A percentile compares a stretch with the other conserved stretches of the same genome.
phyloP scores from a whole-genome alignment of 306 rosid genomes.

The Lathyrus oleraceus region DNA sequence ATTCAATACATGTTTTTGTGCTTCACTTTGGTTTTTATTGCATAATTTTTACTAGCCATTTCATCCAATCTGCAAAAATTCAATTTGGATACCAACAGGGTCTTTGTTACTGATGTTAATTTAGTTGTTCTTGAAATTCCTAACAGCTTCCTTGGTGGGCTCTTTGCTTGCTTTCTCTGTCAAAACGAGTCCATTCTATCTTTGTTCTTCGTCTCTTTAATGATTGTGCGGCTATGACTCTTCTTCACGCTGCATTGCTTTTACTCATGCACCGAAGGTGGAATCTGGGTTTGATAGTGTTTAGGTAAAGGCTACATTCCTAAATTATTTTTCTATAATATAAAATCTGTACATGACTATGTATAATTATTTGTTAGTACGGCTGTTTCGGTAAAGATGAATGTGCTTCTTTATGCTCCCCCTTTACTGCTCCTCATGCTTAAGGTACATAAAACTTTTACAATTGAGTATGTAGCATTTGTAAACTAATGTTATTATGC shows the following conservation, averaged over 20 bases:
- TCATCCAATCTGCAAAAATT: not conserved
- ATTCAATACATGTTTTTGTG: not conserved
- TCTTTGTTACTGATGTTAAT: conserved; percentile 5
- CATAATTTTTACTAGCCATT: not conserved
- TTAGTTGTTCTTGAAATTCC: conserved; percentile 25
- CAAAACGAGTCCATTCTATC: conserved; percentile 92
- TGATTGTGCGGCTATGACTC: conserved; percentile 78
- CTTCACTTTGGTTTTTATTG: not conserved
- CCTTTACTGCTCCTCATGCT: conserved; percentile 83
- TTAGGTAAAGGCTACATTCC: conserved; percentile 58
- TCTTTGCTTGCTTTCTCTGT: conserved; percentile 72
- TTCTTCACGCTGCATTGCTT: conserved; percentile 77
- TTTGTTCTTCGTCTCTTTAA: conserved; percentile 90
- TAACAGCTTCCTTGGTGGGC: conserved; percentile 91
- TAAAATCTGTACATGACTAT: conserved; percentile 29
- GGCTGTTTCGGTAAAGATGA: conserved; percentile 97
- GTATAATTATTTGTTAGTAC: conserved; percentile 52
- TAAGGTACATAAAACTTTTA: conserved; percentile 51
- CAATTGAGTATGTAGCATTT: conserved; percentile 9
- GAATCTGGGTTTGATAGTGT: conserved; percentile 86
- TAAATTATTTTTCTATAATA: not conserved
- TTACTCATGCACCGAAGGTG: conserved; percentile 64
- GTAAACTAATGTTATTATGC: not conserved
- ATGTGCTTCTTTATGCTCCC: conserved; percentile 92
- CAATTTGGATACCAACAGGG: not conserved